Conservation (phyloP, 2,329 filamentous ascomycete species). For the Pezicula carpinea region DNA sequence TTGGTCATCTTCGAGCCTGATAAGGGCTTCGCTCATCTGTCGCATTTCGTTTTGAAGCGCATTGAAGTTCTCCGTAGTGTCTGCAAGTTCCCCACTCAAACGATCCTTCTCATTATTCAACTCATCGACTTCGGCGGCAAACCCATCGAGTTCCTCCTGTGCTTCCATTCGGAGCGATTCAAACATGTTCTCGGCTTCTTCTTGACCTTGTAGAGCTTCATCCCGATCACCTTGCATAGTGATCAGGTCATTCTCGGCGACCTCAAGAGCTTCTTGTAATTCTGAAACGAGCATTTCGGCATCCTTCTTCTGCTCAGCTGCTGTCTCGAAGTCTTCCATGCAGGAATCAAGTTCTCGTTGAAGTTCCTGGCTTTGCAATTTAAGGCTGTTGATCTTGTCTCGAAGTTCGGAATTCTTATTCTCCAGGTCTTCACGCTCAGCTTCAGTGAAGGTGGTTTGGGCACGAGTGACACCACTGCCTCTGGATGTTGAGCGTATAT, state of each 20-base stretch:
- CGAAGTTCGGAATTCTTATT: slow-evolving; percentile 76
- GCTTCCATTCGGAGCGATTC: slow-evolving; percentile 57
- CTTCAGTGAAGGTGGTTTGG: slow-evolving; percentile 53
- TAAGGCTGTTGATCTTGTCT: slow-evolving; percentile 80
- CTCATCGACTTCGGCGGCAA: slow-evolving; percentile 69
- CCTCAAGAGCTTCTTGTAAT: slow-evolving; percentile 77
- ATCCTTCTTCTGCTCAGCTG: slow-evolving; percentile 59
- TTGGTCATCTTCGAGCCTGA: slow-evolving; percentile 86
- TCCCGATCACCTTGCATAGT: slow-evolving; percentile 79
- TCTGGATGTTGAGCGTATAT: slow-evolving; percentile 68
- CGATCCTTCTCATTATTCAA: slow-evolving; percentile 67
- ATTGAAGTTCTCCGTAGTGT: slow-evolving; percentile 80
- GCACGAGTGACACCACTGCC: slow-evolving; percentile 40
- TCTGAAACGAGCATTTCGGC: slow-evolving; percentile 53
- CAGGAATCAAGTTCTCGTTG: slow-evolving; percentile 77
- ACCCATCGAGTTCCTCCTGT: slow-evolving; percentile 59
- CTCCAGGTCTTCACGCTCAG: slow-evolving; percentile 82
- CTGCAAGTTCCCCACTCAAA: slow-evolving; percentile 66
- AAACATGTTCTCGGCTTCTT: slow-evolving; percentile 54
- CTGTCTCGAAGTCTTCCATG: slow-evolving; percentile 72
- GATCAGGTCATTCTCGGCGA: slow-evolving; percentile 74
- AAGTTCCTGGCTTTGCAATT: slow-evolving; percentile 85
- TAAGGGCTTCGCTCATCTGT: slow-evolving; percentile 78
- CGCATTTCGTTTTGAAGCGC: slow-evolving; percentile 94
- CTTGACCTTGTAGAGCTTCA: slow-evolving; percentile 67